Conservation (phyloP, 2,329 filamentous ascomycete species). For the Tolypocladium pustulatum region DNA sequence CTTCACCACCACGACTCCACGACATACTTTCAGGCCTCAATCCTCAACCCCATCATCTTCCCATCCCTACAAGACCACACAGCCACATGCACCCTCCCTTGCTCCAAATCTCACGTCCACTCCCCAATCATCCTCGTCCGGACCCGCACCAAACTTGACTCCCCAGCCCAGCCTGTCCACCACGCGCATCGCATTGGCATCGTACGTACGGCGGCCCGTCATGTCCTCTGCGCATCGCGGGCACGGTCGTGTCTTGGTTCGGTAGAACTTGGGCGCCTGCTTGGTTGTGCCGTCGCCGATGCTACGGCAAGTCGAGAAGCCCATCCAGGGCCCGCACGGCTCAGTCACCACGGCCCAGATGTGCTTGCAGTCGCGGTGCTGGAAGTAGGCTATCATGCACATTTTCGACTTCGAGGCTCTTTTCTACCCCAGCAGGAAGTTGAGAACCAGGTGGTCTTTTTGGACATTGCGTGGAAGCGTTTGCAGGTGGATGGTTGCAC, state of each 20-base stretch:
- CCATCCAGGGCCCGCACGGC: slow-evolving; percentile 37
- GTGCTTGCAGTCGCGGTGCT: slow-evolving; percentile 38
- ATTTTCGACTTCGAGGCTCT: slow-evolving; percentile 18
- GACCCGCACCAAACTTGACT: slow-evolving; percentile 37
- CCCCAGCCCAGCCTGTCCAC: slow-evolving; percentile 32
- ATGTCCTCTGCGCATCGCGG: slow-evolving; percentile 24
- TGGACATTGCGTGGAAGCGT: not conserved
- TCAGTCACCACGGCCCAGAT: slow-evolving; percentile 37
- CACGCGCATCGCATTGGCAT: slow-evolving; percentile 36
- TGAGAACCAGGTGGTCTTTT: not conserved
- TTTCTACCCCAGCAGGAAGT: not conserved
- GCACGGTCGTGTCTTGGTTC: slow-evolving; percentile 26
- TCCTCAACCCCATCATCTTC: not conserved
- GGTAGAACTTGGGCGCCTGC: slow-evolving; percentile 21
- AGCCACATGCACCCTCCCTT: slow-evolving; percentile 8
- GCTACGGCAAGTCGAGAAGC: slow-evolving; percentile 36
- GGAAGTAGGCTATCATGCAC: slow-evolving; percentile 38
- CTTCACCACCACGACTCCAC: not conserved
- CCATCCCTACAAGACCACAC: slow-evolving; percentile 16
- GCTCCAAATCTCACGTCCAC: slow-evolving; percentile 18
- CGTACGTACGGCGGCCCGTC: slow-evolving; percentile 26
- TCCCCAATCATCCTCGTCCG: slow-evolving; percentile 25
- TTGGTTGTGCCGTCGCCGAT: slow-evolving; percentile 30
- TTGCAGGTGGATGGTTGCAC: not conserved
- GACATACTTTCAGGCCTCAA: not conserved